Conservation (phyloP, 495 filamentous ascomycete genomes). For the Penicillium paxilli region DNA sequence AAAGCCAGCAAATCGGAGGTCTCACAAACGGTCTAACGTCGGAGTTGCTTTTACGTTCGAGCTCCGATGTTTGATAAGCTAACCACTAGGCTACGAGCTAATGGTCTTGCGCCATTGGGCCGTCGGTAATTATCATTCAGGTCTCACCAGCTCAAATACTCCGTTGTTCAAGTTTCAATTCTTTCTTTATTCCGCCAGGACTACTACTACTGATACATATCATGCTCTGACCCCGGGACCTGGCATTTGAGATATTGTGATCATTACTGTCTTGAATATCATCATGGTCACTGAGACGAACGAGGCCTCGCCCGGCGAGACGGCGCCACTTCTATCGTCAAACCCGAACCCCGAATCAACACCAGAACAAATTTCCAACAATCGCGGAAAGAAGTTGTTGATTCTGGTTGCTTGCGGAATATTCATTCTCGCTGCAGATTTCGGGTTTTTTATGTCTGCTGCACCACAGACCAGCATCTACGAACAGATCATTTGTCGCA, state of each 20-base stretch:
- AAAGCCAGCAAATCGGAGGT: neutral
- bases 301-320: neutral
- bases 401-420: conserved; percentile 17
- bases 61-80: neutral
- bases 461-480: conserved; percentile 40
- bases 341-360: neutral
- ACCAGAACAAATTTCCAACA: neutral
- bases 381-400: conserved; percentile 16
- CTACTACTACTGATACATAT: too few species aligned
- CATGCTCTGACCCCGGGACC: too few species aligned
- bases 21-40: neutral
- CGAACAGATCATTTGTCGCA: conserved; percentile 41
- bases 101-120: neutral
- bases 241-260: too few species aligned
- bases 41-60: neutral
- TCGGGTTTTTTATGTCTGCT: conserved; percentile 26
- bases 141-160: too few species aligned
- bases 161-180: too few species aligned
- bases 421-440: conserved; percentile 20
- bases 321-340: neutral
- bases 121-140: neutral
- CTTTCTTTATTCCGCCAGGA: neutral
- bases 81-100: neutral
- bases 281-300: neutral
- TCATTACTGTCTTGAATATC: neutral